Evolutionary conservation across 257 asterid genomes (phyloP).

Genomic region (Solanum boliviense): DNA sequence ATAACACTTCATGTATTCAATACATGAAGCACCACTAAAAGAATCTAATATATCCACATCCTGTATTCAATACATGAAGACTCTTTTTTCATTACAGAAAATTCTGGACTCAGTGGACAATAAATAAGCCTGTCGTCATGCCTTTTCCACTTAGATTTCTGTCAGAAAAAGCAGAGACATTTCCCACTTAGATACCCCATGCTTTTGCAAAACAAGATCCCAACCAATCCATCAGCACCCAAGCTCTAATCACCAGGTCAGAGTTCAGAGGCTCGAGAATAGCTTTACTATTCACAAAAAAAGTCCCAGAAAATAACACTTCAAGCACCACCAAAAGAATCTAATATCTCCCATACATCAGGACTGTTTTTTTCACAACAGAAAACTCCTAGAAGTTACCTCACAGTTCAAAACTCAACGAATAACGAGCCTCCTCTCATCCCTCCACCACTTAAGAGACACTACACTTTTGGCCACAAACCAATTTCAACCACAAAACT

Average conservation of each 20-base stretch:
- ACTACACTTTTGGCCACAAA: neutral
- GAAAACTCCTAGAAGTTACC: neutral
- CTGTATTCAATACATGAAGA: neutral
- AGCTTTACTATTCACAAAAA: neutral
- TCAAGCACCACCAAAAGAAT: neutral
- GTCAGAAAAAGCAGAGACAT: accelerated
- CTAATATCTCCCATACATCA: neutral
- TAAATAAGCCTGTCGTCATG: accelerated
- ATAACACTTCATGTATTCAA: neutral
- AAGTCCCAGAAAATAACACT: neutral
- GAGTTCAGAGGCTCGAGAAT: neutral
- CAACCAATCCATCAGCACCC: neutral
- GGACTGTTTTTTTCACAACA: neutral
- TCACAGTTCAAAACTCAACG: neutral
- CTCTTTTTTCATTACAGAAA: neutral
- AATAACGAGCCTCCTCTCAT: neutral
- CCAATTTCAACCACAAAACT: neutral
- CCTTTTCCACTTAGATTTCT: neutral
- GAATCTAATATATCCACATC: neutral
- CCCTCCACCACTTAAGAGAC: neutral
- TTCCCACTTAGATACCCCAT: neutral
- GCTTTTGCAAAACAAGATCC: neutral
- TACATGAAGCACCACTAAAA: neutral
- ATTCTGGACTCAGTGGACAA: neutral
- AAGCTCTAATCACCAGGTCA: neutral